Conservation (phyloP, 2,329 filamentous ascomycete species). For the Calonectria naviculata region DNA sequence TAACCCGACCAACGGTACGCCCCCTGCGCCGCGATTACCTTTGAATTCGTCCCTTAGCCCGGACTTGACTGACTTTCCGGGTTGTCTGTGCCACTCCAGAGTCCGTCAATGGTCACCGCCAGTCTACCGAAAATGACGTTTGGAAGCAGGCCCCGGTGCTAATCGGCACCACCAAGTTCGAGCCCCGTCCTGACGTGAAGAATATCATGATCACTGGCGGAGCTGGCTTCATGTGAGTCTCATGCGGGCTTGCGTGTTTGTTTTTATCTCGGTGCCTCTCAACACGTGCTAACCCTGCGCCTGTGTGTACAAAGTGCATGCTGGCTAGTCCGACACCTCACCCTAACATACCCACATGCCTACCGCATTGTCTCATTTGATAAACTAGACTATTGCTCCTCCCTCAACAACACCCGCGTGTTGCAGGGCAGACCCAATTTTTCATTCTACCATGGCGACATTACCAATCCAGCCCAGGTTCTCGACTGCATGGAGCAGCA, state of each 20-base stretch:
- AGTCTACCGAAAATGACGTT: constrained; percentile 69
- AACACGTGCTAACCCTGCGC: constrained; percentile 32
- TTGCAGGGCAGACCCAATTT: constrained; percentile 79
- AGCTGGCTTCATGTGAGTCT: constrained; percentile 85
- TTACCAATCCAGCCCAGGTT: constrained; percentile 77
- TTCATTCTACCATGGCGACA: constrained; percentile 82
- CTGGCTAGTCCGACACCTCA: constrained; percentile 85
- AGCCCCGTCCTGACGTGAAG: constrained; percentile 74
- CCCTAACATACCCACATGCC: constrained; percentile 75
- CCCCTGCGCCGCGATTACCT: not conserved
- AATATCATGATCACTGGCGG: constrained; percentile 89
- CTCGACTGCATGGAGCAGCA: constrained; percentile 76
- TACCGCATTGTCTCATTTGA: constrained; percentile 88
- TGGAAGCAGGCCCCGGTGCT: constrained; percentile 80
- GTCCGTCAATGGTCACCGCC: constrained; percentile 31
- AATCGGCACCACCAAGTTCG: constrained; percentile 76
- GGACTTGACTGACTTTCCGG: constrained; percentile 5
- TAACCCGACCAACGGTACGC: constrained; percentile 16
- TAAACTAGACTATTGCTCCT: constrained; percentile 86
- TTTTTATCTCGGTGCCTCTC: not conserved
- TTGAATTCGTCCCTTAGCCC: not conserved
- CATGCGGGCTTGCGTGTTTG: not conserved
- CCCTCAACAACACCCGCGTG: constrained; percentile 80
- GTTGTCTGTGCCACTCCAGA: constrained; percentile 19
- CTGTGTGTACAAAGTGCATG: constrained; percentile 68